A percentile compares a stretch with the other conserved stretches of the same genome.
Conservation (phyloP, 192 early-diverging fungal genomes). For the Linderina pennispora region DNA sequence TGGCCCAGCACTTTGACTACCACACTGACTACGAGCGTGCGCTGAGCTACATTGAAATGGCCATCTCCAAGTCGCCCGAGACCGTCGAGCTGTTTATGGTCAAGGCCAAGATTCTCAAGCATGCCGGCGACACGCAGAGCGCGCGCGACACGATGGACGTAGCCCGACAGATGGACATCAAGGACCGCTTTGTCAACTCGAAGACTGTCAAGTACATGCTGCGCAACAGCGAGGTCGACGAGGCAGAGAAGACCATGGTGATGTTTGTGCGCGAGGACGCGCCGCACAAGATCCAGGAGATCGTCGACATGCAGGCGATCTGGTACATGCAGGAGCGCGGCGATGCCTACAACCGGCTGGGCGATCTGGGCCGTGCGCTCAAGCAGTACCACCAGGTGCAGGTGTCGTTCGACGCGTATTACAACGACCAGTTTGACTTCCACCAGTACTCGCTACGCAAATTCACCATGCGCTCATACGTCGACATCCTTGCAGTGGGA, state of each 20-base stretch:
- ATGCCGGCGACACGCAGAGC: slow-evolving; percentile 64
- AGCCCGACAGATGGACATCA: slow-evolving; percentile 82
- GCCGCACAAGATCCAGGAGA: slow-evolving; percentile 66
- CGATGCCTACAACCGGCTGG: slow-evolving; percentile 59
- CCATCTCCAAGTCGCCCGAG: slow-evolving; percentile 82
- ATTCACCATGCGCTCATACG: slow-evolving; percentile 78
- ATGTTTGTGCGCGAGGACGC: slow-evolving; percentile 64
- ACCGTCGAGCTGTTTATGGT: slow-evolving; percentile 88
- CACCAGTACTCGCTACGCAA: slow-evolving; percentile 91
- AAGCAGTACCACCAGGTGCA: slow-evolving; percentile 84
- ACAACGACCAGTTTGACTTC: slow-evolving; percentile 95
- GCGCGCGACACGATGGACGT: slow-evolving; percentile 81
- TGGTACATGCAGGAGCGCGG: slow-evolving; percentile 86
- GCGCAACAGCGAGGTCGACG: slow-evolving; percentile 66
- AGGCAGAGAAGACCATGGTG: slow-evolving; percentile 79
- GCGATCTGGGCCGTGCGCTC: slow-evolving; percentile 72
- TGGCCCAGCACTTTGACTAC: slow-evolving; percentile 86
- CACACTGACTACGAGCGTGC: slow-evolving; percentile 64
- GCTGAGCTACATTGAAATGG: slow-evolving; percentile 70
- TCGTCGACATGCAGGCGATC: slow-evolving; percentile 86
- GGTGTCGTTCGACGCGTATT: slow-evolving; percentile 74
- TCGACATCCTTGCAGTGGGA: slow-evolving; percentile 76
- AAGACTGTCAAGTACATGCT: slow-evolving; percentile 94
- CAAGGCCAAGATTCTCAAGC: slow-evolving; percentile 93
- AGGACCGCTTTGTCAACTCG: slow-evolving; percentile 93